Base-by-base conservation (phyloP, 805 yeast genomes). In the Kurtzmaniella fragi region DNA sequence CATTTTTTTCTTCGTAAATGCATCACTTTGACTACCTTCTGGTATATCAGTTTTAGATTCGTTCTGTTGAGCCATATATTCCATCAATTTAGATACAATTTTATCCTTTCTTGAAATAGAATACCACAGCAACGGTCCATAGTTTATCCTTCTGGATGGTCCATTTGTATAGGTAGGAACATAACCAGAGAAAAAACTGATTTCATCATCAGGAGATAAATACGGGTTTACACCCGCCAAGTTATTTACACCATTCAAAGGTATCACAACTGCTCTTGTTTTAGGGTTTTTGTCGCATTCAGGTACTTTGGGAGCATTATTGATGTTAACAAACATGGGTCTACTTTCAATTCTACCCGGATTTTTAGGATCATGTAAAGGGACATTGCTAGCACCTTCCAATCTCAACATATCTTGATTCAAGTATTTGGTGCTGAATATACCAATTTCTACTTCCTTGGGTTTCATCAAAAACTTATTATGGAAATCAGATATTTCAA, bases 61-160 rank as follows among this genome's bases (percentile, higher is more conserved):
- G 12, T 34, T 38, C 16, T 38, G 35, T 4, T 27, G 16, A 20
- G 28, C 27, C 11, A 30, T 31, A 29, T 35, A 44, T 30, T 28
- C 28, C 15, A 28, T 31, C 16, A 43, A 17, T 9, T 41, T 3
- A 4, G 17, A 12, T 4, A 46, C 25, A 12, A 34, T 52, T 10
- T 45, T 45, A 29, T 59, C 62, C 31, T 53, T 42, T 34, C 46
- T 44, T 52, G 53, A 44, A 8, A 59, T 40, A 12, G 62, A 50
- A 4, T 48, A 42, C 54, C 59, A 56, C 6, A 54, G 42, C 25
- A 57, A 50, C 0, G 62, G 59, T 1, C 62, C 62, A 31, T 43
- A 50, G 31, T 50, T 53, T 13, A 44, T 44, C 31, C 58, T 42
- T 12, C 59, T 42, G 14, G 47, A 40, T 5, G 48, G 42, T 3